Percentiles rank a stretch among this genome's conserved stretches.
Evolutionary conservation across 2,329 filamentous ascomycete species (phyloP).

Genomic region (Mariannaea sp.): DNA sequence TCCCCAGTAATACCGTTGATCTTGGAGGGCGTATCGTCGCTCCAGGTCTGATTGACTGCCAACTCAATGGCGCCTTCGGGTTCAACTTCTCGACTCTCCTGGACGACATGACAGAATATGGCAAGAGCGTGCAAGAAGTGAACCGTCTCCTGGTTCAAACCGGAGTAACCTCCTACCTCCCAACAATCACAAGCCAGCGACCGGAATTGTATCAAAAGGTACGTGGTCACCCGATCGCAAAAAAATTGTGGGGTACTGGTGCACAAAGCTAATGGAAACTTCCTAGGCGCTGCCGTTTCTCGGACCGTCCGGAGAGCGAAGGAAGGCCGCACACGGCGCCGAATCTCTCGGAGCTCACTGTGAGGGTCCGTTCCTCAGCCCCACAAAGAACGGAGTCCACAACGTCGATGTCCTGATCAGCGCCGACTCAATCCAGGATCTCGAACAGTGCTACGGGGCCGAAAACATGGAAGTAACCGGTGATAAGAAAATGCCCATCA

Average conservation of each 20-base stretch:
- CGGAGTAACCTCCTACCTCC: slow-evolving; percentile 86
- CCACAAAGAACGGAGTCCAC: slow-evolving; percentile 86
- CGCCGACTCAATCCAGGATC: slow-evolving; percentile 66
- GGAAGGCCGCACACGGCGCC: slow-evolving; percentile 70
- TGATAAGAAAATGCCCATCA: slow-evolving; percentile 57
- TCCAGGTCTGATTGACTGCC: slow-evolving; percentile 87
- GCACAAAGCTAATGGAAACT: slow-evolving; percentile 33
- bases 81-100: slow-evolving; percentile 88
- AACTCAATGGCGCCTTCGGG: slow-evolving; percentile 90
- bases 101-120: slow-evolving; percentile 70
- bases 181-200: slow-evolving; percentile 81
- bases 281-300: slow-evolving; percentile 72
- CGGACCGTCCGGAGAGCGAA: slow-evolving; percentile 67
- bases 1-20: slow-evolving; percentile 77
- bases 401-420: slow-evolving; percentile 72
- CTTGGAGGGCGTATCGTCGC: slow-evolving; percentile 82
- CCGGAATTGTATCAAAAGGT: slow-evolving; percentile 83
- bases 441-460: slow-evolving; percentile 73
- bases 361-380: slow-evolving; percentile 86
- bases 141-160: slow-evolving; percentile 75
- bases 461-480: slow-evolving; percentile 61
- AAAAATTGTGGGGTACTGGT: slow-evolving; percentile 22
- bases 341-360: slow-evolving; percentile 90
- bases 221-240: slow-evolving; percentile 16
- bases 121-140: slow-evolving; percentile 71